Percentiles rank a stretch among this genome's conserved stretches.
Conservation (phyloP, 805 yeast genomes). For the Metschnikowia lochheadii region DNA sequence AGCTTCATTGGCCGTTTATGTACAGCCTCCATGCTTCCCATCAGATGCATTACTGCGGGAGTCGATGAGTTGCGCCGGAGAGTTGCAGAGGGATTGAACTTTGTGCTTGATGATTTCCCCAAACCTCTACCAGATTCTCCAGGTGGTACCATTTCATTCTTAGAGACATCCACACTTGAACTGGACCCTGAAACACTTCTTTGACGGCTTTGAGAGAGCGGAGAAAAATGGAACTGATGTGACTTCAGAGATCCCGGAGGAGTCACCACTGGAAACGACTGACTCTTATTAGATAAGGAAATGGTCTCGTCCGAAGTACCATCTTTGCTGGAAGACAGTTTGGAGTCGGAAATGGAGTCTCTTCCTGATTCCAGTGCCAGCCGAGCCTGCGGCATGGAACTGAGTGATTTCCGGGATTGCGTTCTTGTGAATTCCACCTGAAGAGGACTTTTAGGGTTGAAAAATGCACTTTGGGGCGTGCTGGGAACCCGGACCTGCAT, state of each 20-base stretch:
- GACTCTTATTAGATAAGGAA: background rate
- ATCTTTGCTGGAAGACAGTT: background rate
- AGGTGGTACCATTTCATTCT: background rate
- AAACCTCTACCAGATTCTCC: too few relatives aligned
- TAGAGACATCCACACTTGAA: background rate
- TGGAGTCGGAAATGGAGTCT: background rate
- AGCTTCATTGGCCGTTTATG: background rate
- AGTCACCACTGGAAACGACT: background rate
- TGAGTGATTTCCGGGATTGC: conserved; percentile 36
- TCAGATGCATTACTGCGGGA: conserved; percentile 1
- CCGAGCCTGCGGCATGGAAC: conserved; percentile 34
- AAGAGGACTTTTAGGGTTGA: conserved; percentile 16
- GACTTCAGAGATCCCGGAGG: conserved; percentile 11
- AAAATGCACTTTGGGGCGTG: conserved; percentile 5
- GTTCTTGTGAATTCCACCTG: conserved; percentile 21
- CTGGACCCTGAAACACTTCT: conserved; percentile 9
- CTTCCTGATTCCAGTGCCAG: conserved; percentile 1
- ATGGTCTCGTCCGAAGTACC: background rate
- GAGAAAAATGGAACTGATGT: conserved; percentile 9
- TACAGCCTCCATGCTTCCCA: background rate
- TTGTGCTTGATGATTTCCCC: background rate
- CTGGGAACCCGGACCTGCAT: conserved; percentile 9
- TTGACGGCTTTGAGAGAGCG: conserved; percentile 10
- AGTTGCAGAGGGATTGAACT: conserved; percentile 1
- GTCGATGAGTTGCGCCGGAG: conserved; percentile 8